A percentile compares a stretch with the other conserved stretches of the same genome.
phyloP scores from a whole-genome alignment of 2,329 filamentous ascomycete genomes.

The Colletotrichum nymphaeae region DNA sequence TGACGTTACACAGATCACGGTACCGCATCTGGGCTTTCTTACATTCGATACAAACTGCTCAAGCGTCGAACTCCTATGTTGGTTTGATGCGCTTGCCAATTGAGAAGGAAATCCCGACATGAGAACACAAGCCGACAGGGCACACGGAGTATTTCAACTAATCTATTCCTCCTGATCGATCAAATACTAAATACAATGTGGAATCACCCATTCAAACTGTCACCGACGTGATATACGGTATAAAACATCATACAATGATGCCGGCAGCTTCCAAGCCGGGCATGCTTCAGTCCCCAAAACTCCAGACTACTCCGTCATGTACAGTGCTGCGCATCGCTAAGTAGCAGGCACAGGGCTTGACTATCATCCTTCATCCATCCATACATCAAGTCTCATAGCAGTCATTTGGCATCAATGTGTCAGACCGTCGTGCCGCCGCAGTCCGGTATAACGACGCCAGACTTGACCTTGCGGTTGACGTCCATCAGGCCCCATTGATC shows the following conservation, averaged over 20 bases:
- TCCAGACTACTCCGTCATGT: conserved; percentile 31
- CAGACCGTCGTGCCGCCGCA: conserved; percentile 80
- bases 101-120: background rate
- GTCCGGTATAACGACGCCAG: conserved; percentile 86
- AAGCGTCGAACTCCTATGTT: background rate
- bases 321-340: conserved; percentile 20
- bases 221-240: conserved; percentile 26
- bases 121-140: background rate
- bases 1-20: background rate
- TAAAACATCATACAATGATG: conserved; percentile 32
- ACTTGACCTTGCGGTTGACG: conserved; percentile 83
- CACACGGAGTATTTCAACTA: background rate
- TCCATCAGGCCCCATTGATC: conserved; percentile 96
- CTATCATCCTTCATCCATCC: conserved; percentile 16
- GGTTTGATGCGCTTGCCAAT: background rate
- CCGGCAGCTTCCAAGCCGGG: conserved; percentile 12
- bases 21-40: background rate
- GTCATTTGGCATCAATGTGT: background rate
- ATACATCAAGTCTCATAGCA: background rate
- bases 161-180: conserved; percentile 8
- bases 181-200: conserved; percentile 7
- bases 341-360: conserved; percentile 10
- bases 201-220: conserved; percentile 1
- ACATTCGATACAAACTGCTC: background rate
- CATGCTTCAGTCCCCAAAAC: conserved; percentile 15